Evolutionary conservation across 768 basidiomycete genomes (phyloP), one percentile per base, ranked within the genome.

Genomic region (Daedaleopsis sinensis): DNA sequence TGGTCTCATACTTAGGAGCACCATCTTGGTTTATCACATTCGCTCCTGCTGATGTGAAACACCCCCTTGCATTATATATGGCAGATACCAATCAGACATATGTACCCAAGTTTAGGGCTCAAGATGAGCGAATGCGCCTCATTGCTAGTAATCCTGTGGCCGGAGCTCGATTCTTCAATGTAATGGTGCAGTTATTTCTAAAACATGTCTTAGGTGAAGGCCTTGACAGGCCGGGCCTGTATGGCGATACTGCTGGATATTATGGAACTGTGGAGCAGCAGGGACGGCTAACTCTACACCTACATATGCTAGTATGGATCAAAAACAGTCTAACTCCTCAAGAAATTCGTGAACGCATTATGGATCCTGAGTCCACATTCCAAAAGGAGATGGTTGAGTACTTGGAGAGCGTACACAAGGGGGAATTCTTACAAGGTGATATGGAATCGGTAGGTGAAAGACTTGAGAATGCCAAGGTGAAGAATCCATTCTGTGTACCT

Each of bases 11-110:
- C 24, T 61, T 64, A 11, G 44, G 18, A 46, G 44, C 44, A n/a
- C 69, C 69, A 1, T 32, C 59, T 0, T 69, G 64, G 61, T 70
- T 68, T 42, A 61, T 70, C 16, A 70, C 66, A n/a, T 65, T 70
- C 48, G 55, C 69, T 11, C 67, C 66, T n/a, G 46, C 57, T 1
- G 65, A 70, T 38, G 15, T 47, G 18, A 68, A 61, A 57, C 59
- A 65, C 57, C 68, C 65, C 10, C 44, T 69, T 10, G 58, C 49
- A 19, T 38, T 70, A 11, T 70, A 70, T 53, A 59, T 38, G 58
- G 62, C 62, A 27, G 67, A 52, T 32, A 52, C 50, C 7, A 38
- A 65, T 16, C n/a, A 43, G n/a, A 52, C 15, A 2, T 53, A 46
- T 57, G 35, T 53, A 49, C 44, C 44, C 18, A 46, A 46, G 18